Conservation (phyloP, 2,329 filamentous ascomycete genomes). For the Macroventuria anomochaeta region DNA sequence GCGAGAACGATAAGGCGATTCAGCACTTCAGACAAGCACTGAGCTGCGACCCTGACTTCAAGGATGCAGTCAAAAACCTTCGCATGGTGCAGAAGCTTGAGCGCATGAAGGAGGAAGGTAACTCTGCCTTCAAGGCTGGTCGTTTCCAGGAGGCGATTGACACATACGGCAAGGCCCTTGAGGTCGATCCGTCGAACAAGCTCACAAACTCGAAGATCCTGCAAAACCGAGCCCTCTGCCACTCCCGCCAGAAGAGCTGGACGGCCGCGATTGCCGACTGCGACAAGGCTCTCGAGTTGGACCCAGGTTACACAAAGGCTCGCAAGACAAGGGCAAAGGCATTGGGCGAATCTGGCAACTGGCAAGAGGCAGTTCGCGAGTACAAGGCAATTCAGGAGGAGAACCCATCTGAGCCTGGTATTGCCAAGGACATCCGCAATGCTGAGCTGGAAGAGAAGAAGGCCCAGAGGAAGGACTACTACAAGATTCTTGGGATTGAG, state of each 20-base stretch:
- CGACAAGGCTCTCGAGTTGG: conserved; percentile 80
- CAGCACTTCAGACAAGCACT: conserved; percentile 91
- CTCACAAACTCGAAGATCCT: conserved; percentile 93
- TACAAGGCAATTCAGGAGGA: conserved; percentile 85
- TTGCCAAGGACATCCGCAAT: conserved; percentile 83
- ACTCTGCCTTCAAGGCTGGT: conserved; percentile 84
- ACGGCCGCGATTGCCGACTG: conserved; percentile 84
- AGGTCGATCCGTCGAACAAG: conserved; percentile 86
- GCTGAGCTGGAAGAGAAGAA: conserved; percentile 98
- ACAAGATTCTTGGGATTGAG: conserved; percentile 89
- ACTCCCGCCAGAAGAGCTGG: conserved; percentile 83
- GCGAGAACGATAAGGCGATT: conserved; percentile 93
- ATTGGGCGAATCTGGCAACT: conserved; percentile 80
- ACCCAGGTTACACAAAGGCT: conserved; percentile 86
- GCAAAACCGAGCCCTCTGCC: conserved; percentile 89
- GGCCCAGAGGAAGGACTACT: conserved; percentile 96
- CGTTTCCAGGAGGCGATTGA: conserved; percentile 81
- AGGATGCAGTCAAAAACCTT: conserved; percentile 85
- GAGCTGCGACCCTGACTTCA: conserved; percentile 89
- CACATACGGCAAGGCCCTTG: conserved; percentile 81
- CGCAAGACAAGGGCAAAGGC: conserved; percentile 94
- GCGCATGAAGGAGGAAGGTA: conserved; percentile 92
- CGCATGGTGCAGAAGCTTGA: conserved; percentile 90
- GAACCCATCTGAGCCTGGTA: conserved; percentile 79
- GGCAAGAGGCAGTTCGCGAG: conserved; percentile 90